phyloP scores from a whole-genome alignment of 768 basidiomycete species.

The Pleurotus giganteus region DNA sequence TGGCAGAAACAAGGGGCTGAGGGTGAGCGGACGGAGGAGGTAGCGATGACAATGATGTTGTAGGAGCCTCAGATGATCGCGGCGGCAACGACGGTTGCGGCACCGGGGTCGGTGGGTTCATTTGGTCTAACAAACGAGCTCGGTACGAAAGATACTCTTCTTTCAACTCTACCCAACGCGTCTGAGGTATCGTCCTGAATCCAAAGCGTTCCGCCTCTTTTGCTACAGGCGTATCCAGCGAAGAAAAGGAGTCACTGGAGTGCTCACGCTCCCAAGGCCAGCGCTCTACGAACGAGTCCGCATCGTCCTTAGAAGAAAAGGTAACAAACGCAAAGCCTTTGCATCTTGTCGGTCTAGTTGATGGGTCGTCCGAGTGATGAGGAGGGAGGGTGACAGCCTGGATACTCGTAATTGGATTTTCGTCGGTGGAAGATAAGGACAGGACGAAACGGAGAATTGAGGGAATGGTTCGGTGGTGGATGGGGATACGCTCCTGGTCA shows the following conservation, averaged over 20 bases:
- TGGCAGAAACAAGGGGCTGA: not conserved
- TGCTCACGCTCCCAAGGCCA: conserved; percentile 66
- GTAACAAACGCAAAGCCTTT: conserved; percentile 79
- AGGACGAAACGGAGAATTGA: conserved; percentile 46
- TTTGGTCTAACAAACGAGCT: conserved; percentile 47
- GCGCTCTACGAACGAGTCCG: conserved; percentile 35
- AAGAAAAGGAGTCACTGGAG: not conserved
- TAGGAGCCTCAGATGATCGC: not conserved
- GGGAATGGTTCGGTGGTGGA: conserved; percentile 47
- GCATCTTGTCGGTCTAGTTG: conserved; percentile 46
- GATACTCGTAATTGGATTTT: conserved; percentile 26
- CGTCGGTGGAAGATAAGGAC: conserved; percentile 26
- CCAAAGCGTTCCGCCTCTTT: conserved; percentile 57
- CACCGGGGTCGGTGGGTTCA: conserved; percentile 21
- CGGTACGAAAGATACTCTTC: conserved; percentile 71
- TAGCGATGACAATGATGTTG: conserved; percentile 23
- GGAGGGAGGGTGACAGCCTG: conserved; percentile 58
- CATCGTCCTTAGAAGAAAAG: conserved; percentile 38
- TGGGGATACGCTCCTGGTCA: conserved; percentile 69
- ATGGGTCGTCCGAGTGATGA: conserved; percentile 62
- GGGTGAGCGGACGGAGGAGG: conserved; percentile 13
- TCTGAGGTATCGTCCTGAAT: conserved; percentile 54
- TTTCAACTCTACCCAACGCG: conserved; percentile 61
- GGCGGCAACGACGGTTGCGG: not conserved
- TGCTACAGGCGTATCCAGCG: not conserved